These are phyloP conservation scores for Candida pseudoviswanathii DNA, from an alignment of 1,139 yeast species.

Conservation along the genomic window DNA sequence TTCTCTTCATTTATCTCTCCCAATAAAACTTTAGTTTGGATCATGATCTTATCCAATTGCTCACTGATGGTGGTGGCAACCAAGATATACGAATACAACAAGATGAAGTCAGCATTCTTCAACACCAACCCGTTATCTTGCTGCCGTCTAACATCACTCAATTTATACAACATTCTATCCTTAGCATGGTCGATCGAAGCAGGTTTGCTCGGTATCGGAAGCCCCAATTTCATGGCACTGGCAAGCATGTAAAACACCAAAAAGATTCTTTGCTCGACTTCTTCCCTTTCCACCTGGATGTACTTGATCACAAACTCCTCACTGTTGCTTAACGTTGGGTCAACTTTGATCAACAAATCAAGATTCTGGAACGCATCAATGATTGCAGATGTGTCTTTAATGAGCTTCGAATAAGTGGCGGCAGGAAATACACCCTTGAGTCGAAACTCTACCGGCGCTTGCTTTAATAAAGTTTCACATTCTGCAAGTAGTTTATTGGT, in stretches of 20 bases:
- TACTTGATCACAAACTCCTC: constrained; percentile 60
- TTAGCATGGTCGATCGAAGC: constrained; percentile 80
- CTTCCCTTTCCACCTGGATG: constrained; percentile 61
- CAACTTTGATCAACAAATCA: constrained; percentile 65
- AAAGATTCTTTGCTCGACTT: constrained; percentile 71
- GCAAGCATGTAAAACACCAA: constrained; percentile 77
- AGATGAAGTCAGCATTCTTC: constrained; percentile 69
- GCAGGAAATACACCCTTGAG: constrained; percentile 73
- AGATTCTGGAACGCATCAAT: constrained; percentile 77
- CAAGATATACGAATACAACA: constrained; percentile 72
- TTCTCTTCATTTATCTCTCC: constrained; percentile 65
- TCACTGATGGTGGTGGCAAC: constrained; percentile 69
- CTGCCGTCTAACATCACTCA: constrained; percentile 52
- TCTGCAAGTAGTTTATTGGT: constrained; percentile 62
- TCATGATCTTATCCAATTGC: constrained; percentile 62
- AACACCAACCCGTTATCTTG: constrained; percentile 23
- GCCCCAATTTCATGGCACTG: constrained; percentile 72
- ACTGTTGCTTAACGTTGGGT: constrained; percentile 52
- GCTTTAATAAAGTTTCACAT: constrained; percentile 60
- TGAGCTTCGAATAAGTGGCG: constrained; percentile 49
- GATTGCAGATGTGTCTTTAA: constrained; percentile 62
- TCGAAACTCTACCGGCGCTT: constrained; percentile 77
- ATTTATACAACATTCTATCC: constrained; percentile 65
- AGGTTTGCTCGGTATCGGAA: constrained; percentile 75
- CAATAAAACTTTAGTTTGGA: constrained; percentile 55